Percentiles rank a stretch among this genome's conserved stretches.
phyloP scores from a whole-genome alignment of 768 basidiomycete species.

The Harrya chromipes region DNA sequence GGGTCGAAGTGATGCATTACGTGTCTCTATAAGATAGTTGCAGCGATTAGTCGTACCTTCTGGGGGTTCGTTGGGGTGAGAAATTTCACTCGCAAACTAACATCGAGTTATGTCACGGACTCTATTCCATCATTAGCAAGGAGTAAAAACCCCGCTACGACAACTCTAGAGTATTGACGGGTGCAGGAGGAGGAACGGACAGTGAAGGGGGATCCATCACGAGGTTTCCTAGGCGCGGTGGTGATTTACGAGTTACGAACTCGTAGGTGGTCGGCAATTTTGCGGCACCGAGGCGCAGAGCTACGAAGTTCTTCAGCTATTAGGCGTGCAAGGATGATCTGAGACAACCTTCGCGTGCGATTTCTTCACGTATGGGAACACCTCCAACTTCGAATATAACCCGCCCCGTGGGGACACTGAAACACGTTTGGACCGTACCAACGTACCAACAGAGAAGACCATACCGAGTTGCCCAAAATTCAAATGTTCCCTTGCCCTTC shows the following conservation, averaged over 20 bases:
- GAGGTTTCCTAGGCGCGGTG: conserved; percentile 72
- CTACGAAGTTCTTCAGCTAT: conserved; percentile 38
- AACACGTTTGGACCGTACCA: background rate
- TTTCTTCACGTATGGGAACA: conserved; percentile 81
- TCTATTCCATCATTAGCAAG: conserved; percentile 6
- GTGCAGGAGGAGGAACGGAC: conserved; percentile 10
- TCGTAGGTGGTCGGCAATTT: conserved; percentile 89
- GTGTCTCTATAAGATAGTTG: too few relatives aligned
- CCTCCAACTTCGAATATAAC: conserved; percentile 96
- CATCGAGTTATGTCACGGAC: background rate
- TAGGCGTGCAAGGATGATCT: background rate
- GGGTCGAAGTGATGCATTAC: too few relatives aligned
- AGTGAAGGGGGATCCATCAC: conserved; percentile 42
- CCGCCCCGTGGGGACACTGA: conserved; percentile 80
- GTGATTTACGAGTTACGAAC: conserved; percentile 67
- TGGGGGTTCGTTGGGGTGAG: too few relatives aligned
- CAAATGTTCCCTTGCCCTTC: conserved; percentile 97
- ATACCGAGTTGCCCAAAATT: conserved; percentile 94
- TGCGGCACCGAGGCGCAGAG: conserved; percentile 80
- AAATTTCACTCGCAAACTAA: too few relatives aligned
- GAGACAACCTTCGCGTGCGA: conserved; percentile 76
- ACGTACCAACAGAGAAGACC: conserved; percentile 17
- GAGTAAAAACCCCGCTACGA: conserved; percentile 4
- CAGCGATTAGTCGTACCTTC: too few relatives aligned
- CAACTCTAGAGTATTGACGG: conserved; percentile 12